These are phyloP conservation scores for Ophiocordyceps camponoti-leonardi DNA, from an alignment of 2,329 filamentous ascomycete genomes.

Conservation along the genomic window DNA sequence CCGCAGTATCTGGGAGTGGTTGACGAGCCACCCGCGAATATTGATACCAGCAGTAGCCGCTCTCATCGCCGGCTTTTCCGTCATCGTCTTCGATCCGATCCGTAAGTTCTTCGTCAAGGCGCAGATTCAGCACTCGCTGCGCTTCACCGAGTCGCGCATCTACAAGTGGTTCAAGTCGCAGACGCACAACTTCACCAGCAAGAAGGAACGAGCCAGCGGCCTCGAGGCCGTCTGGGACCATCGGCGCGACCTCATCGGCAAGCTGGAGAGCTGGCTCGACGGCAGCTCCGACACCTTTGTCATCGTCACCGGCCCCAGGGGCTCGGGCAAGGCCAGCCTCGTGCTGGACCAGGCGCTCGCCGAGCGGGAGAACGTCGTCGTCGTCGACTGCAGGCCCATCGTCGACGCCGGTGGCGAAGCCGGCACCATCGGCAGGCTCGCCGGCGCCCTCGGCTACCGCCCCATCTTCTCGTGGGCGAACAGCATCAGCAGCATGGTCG, in stretches of 20 bases:
- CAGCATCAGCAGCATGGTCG: conserved; percentile 78
- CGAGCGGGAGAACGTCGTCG: conserved; percentile 56
- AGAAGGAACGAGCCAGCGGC: conserved; percentile 45
- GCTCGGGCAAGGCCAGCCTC: conserved; percentile 79
- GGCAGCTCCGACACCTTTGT: conserved; percentile 87
- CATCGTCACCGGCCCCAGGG: conserved; percentile 79
- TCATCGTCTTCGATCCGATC: conserved; percentile 85
- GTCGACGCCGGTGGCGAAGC: conserved; percentile 81
- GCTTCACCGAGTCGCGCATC: conserved; percentile 53
- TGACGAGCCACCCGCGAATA: conserved; percentile 70
- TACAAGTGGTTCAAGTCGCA: conserved; percentile 61
- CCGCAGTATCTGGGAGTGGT: conserved; percentile 74
- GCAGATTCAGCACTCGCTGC: conserved; percentile 64
- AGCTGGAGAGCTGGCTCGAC: conserved; percentile 70
- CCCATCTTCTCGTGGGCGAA: conserved; percentile 96
- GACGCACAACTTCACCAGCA: conserved; percentile 40
- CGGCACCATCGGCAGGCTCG: conserved; percentile 67
- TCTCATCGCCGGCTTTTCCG: conserved; percentile 64
- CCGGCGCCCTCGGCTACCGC: conserved; percentile 70
- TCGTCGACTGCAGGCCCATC: conserved; percentile 87
- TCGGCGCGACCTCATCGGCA: conserved; percentile 62
- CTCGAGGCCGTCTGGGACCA: conserved; percentile 78
- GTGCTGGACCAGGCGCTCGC: conserved; percentile 72
- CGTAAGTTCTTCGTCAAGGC: conserved; percentile 82
- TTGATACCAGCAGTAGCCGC: conserved; percentile 73